phyloP scores from a whole-genome alignment of 2,329 filamentous ascomycete species.

The Diaporthe sp. region DNA sequence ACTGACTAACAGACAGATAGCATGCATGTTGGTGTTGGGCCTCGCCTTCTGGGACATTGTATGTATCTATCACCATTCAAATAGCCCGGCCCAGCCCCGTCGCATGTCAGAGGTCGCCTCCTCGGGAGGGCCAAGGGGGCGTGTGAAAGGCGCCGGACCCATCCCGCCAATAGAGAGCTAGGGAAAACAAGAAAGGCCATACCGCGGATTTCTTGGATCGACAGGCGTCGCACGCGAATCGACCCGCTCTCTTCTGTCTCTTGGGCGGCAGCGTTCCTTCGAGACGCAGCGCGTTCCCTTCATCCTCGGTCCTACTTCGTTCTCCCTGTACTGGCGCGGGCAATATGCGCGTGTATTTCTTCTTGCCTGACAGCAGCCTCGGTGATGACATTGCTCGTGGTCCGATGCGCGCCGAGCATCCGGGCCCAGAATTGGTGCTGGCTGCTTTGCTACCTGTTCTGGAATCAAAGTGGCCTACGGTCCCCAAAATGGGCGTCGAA shows the following conservation, averaged over 20 bases:
- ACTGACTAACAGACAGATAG: neutral
- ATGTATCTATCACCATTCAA: neutral
- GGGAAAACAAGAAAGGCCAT: neutral
- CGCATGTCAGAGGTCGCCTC: neutral
- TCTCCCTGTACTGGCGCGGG: slow-evolving; percentile 17
- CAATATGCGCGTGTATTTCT: slow-evolving; percentile 28
- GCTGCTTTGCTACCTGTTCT: neutral
- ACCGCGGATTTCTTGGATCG: slow-evolving; percentile 38
- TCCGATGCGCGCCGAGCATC: neutral
- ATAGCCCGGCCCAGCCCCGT: neutral
- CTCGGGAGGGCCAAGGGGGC: neutral
- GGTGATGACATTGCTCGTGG: neutral
- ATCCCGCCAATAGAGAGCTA: neutral
- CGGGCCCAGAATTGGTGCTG: neutral
- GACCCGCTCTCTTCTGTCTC: slow-evolving; percentile 26
- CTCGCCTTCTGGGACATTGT: no score
- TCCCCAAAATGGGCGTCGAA: neutral
- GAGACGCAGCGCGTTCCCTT: neutral
- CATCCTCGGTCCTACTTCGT: neutral
- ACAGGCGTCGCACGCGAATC: slow-evolving; percentile 38
- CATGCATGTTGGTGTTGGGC: no score
- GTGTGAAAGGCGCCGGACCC: neutral
- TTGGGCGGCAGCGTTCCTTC: neutral
- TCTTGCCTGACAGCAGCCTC: neutral
- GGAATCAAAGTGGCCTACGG: neutral